Evolutionary conservation across 768 basidiomycete species (phyloP), one percentile per base, ranked within the genome.

Genomic region (Pisolithus tinctorius): DNA sequence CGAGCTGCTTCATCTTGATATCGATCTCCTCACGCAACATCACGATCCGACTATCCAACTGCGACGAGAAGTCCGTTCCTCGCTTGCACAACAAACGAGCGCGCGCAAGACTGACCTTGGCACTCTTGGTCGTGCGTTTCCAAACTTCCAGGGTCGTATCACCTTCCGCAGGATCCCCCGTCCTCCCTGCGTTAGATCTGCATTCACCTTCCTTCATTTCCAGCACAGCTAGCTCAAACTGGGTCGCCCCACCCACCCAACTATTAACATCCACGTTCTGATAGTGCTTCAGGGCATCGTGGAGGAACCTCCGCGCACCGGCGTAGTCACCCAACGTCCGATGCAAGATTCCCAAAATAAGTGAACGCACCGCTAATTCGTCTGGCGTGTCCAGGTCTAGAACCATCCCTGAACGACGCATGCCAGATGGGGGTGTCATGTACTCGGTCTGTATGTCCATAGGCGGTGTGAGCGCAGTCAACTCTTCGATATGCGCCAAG

Each of bases 11-110:
- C 62, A 71, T 74, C 75, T 87, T 88, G 55, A 69, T 60, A 61
- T 61, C 70, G 58, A 90, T 82, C 77, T 89, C 85, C 60, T 86
- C 83, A 55, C 73, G 73, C 50, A 87, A 63, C 82, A 89, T 81
- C 50, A 75, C 70, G 45, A 88, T 75, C 63, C 87, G 68, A 62
- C 78, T 84, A 52, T 88, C 87, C 51, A 90, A 61, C 63, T 86
- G 70, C 51, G 81, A 81, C 39, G 78, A 78, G 60, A 90, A 53
- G 66, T 89, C 87, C 52, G 75, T 63, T 59, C 74, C 80, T 20
- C 77, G 72, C 40, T 80, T 73, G 36, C 78, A 66, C 25, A 72
- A 14, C 13, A 64, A 59, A 47, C 79, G 63, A 41, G 82, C 81
- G 52, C 69, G 61, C 49, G 82, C 81, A 38, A 89, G 66, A 59